Evolutionary conservation across 1,284 basidiomycete species (phyloP), one percentile per base, ranked within the genome.

Genomic region (Ceratobasidium sp.): DNA sequence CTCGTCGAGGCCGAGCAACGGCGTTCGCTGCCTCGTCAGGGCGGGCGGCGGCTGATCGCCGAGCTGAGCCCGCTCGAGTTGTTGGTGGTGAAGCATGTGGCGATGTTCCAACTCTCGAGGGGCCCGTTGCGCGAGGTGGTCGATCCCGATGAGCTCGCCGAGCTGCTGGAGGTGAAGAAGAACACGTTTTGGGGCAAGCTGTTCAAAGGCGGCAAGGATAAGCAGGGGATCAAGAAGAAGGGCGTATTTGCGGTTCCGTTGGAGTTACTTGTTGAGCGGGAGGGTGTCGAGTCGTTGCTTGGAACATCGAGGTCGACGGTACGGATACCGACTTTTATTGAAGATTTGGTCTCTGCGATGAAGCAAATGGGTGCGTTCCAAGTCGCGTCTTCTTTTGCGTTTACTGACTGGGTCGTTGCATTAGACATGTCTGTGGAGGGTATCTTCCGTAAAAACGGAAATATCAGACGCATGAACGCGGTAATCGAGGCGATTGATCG

Each of bases 361-460:
- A 88, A 93, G 81, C 96, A 98, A 83, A 98, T 98, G 97, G 97
- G 95, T 96, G 77, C 80, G 93, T 86, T 34, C 8, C 19, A 8
- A 53, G 16, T 5, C 1, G 75, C n/a, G 39, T 48, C n/a, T 9
- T 31, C 29, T 22, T 39, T 39, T 19, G 53, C 13, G 0, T 43
- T 22, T 46, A 65, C 27, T 48, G 24, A 63, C 58, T 31, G 31
- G 63, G 53, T 74, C 56, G 24, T 24, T 74, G 61, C 46, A 73
- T 69, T 78, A 97, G 95, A 99, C 83, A 95, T 99, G 92, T 98
- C 97, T 4, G 88, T 99, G 48, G 98, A 99, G 83, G 97, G 97
- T 76, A 98, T 99, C 77, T 99, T 99, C 88, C 89, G 97, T 71
- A 96, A 98, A 85, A 98, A 98, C 81, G 97, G 97, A 74, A 98